phyloP scores from a whole-genome alignment of 2,329 filamentous ascomycete genomes.

The Gliomastix tumulicola region DNA sequence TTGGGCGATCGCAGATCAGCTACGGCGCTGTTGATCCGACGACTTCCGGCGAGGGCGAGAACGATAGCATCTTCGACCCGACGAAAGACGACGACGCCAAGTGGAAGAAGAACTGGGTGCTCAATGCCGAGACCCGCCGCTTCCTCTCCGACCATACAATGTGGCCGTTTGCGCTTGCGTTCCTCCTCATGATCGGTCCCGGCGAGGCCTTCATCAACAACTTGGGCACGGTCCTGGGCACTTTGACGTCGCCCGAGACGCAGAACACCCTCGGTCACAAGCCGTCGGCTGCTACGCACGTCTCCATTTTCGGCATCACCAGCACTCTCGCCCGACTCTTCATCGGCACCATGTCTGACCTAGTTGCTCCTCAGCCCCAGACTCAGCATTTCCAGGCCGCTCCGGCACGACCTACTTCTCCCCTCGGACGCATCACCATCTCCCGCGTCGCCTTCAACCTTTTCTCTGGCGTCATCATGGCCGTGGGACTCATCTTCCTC shows the following conservation, averaged over 20 bases:
- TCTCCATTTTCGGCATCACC: constrained; percentile 84
- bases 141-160: constrained; percentile 88
- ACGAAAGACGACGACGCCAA: constrained; percentile 40
- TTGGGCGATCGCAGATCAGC: constrained; percentile 45
- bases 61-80: constrained; percentile 29
- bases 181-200: constrained; percentile 88
- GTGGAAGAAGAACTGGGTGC: constrained; percentile 79
- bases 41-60: constrained; percentile 35
- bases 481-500: constrained; percentile 68
- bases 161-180: constrained; percentile 89
- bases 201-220: constrained; percentile 99
- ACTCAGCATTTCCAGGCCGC: constrained; percentile 47
- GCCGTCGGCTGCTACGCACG: constrained; percentile 74
- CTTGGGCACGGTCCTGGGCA: constrained; percentile 86
- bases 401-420: constrained; percentile 9
- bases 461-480: constrained; percentile 66
- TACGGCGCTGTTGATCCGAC: constrained; percentile 56
- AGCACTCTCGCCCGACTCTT: constrained; percentile 87
- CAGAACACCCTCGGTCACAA: constrained; percentile 26
- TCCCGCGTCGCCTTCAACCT: constrained; percentile 79
- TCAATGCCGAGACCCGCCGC: constrained; percentile 82
- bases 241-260: constrained; percentile 58
- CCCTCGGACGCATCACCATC: constrained; percentile 42
- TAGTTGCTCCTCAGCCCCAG: constrained; percentile 65
- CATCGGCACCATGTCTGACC: constrained; percentile 81